These are phyloP conservation scores for Hericium rajendrae DNA, from an alignment of 768 basidiomycete species.

Conservation along the genomic window DNA sequence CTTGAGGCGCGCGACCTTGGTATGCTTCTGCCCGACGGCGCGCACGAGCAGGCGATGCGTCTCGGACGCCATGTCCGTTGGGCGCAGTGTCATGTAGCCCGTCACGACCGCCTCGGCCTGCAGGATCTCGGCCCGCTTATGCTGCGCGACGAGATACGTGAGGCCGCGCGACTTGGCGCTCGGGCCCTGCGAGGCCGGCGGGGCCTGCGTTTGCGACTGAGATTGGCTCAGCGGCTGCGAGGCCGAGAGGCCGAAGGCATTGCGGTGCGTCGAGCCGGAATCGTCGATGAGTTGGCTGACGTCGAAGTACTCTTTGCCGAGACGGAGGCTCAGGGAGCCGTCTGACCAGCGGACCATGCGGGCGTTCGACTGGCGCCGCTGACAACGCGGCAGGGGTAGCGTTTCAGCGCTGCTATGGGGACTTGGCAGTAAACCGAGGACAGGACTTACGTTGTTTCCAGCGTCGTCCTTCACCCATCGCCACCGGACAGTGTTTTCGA, in stretches of 20 bases:
- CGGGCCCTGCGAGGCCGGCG: slow-evolving; percentile 20
- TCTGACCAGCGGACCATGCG: slow-evolving; percentile 95
- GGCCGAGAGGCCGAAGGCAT: slow-evolving; percentile 40
- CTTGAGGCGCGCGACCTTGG: slow-evolving; percentile 66
- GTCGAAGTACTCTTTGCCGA: slow-evolving; percentile 94
- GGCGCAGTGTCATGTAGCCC: slow-evolving; percentile 75
- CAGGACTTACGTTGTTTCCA: slow-evolving; percentile 59
- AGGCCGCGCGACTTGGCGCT: slow-evolving; percentile 56
- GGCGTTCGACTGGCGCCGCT: slow-evolving; percentile 85
- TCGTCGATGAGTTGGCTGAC: slow-evolving; percentile 72
- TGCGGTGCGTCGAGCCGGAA: slow-evolving; percentile 55
- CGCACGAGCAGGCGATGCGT: slow-evolving; percentile 85
- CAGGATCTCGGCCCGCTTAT: slow-evolving; percentile 76
- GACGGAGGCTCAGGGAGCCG: slow-evolving; percentile 78
- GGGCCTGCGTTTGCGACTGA: slow-evolving; percentile 23
- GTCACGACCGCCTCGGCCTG: slow-evolving; percentile 79
- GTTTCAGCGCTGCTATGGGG: neutral
- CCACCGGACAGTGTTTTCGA: slow-evolving; percentile 95
- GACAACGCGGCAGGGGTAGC: neutral
- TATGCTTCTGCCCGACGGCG: slow-evolving; percentile 79
- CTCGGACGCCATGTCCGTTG: slow-evolving; percentile 84
- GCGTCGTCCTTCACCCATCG: slow-evolving; percentile 76
- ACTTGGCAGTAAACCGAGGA: neutral
- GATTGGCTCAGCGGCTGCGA: slow-evolving; percentile 31
- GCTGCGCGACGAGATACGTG: slow-evolving; percentile 85